Conservation (phyloP, 805 yeast species). For the Candida loeiensis region DNA sequence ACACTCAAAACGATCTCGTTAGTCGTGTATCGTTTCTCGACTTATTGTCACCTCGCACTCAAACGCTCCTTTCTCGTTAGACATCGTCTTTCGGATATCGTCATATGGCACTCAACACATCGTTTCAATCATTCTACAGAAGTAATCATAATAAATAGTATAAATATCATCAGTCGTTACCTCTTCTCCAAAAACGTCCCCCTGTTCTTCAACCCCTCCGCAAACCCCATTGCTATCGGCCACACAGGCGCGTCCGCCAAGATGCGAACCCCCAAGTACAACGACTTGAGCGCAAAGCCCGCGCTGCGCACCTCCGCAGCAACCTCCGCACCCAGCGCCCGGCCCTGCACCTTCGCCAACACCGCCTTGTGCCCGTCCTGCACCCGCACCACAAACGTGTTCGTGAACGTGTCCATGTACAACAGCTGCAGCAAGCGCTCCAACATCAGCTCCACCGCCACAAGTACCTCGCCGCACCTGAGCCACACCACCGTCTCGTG, state of each 20-base stretch:
- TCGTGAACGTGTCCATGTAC: constrained; percentile 57
- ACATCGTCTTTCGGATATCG: no score
- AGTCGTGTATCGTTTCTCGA: no score
- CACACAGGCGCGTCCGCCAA: constrained; percentile 84
- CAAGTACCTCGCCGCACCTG: constrained; percentile 55
- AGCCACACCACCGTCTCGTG: constrained; percentile 45
- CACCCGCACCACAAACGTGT: constrained; percentile 44
- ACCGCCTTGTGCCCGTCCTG: constrained; percentile 10
- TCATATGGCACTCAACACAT: no score
- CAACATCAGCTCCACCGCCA: constrained; percentile 57
- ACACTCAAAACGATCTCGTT: no score
- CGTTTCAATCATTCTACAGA: neutral
- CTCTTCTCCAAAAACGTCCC: constrained; percentile 5
- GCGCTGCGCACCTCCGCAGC: constrained; percentile 43
- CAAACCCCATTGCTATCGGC: constrained; percentile 78
- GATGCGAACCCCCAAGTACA: constrained; percentile 70
- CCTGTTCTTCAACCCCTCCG: constrained; percentile 71
- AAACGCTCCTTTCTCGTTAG: no score
- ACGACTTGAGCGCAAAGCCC: constrained; percentile 52
- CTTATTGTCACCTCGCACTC: no score
- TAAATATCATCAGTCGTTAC: constrained; percentile 5
- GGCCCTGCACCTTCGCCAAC: constrained; percentile 9
- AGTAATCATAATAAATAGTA: constrained; percentile 4
- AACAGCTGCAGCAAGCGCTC: constrained; percentile 46
- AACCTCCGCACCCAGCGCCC: constrained; percentile 40